Base-by-base conservation (phyloP, 441 rosid species). In the Gossypium schwendimanii region DNA sequence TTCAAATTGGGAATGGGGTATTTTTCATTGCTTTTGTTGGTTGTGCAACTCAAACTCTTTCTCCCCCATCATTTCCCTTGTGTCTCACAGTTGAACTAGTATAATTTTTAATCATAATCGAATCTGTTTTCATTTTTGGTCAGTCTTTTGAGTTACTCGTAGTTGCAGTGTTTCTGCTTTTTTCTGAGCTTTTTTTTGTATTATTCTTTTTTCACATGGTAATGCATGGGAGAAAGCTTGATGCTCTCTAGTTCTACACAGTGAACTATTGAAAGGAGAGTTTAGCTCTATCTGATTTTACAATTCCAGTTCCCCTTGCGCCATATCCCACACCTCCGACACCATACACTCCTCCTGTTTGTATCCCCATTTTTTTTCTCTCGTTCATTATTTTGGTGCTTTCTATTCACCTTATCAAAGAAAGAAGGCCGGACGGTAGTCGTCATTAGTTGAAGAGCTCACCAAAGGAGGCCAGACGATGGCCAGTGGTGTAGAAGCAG, bases 301-400 rank as follows among this genome's bases (percentile, higher is more conserved):
- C 77, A 93, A 95, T 91, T 97, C 97, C 97, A 75, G 98, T 93
- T 80, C 99, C 99, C 74, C 95, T 95, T 69, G 97, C 97, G 54
- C 99, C 94, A 15, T 95, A 95, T 83, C 99, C 98, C 11, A 70
- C 92, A 31, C 88, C 97, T 60, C 89, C 91, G 18, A 71, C 87
- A 1, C 84, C 89, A 11, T 84, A 84, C 74, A 74, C 91, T 0
- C 82, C 92, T 41, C 77, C 87, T 65, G 82, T 36, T 36, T 36
- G 41, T 36, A 36, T 36, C 39, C 33, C 33, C 1, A 3, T 1
- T 6, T 33, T 33, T 33, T 33, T 33, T 33, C 39, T 33, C 39
- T 6, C 8, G 1, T 6, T 33, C 8, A 33, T 6, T 1, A 33
- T 33, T 33, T 6, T 33, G 39, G 39, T 33, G 8, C 8, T 33